phyloP scores from a whole-genome alignment of 2,329 filamentous ascomycete species.

The Westerdykella aurantiaca region DNA sequence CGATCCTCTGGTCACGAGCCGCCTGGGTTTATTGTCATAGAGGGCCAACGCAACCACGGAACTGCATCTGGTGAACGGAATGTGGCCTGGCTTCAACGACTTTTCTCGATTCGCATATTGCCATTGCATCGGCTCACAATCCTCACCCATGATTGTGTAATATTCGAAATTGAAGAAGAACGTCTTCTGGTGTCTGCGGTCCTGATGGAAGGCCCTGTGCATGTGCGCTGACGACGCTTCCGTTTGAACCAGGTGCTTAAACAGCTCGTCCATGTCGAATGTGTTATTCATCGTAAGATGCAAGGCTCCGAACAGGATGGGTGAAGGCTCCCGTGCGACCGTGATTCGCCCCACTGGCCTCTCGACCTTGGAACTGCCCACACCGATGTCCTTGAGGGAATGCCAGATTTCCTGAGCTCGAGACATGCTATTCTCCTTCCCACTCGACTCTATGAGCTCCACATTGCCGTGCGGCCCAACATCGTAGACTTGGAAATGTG shows the following conservation, averaged over 20 bases:
- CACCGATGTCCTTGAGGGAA: conserved; percentile 30
- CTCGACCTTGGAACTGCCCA: conserved; percentile 38
- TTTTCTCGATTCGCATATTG: conserved; percentile 50
- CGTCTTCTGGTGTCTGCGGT: conserved; percentile 47
- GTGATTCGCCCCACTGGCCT: conserved; percentile 53
- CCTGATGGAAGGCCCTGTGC: conserved; percentile 45
- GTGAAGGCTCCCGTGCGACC: conserved; percentile 56
- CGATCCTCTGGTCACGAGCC: conserved; percentile 47
- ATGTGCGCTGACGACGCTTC: conserved; percentile 43
- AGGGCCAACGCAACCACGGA: conserved; percentile 56
- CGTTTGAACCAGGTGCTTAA: conserved; percentile 49
- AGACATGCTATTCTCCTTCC: conserved; percentile 31
- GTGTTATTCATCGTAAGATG: conserved; percentile 53
- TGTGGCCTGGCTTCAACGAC: conserved; percentile 44
- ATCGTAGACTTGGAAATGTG: conserved; percentile 55
- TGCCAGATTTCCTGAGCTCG: conserved; percentile 31
- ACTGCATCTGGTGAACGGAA: conserved; percentile 55
- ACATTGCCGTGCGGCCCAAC: conserved; percentile 45
- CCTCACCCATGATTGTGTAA: conserved; percentile 55
- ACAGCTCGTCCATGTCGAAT: conserved; percentile 60
- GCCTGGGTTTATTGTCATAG: conserved; percentile 47
- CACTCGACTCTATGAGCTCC: conserved; percentile 30
- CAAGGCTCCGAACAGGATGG: conserved; percentile 54
- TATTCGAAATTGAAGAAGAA: conserved; percentile 63
- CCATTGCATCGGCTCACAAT: conserved; percentile 55